A percentile compares a stretch with the other conserved stretches of the same genome.
Evolutionary conservation across 2,329 filamentous ascomycete species (phyloP).

Genomic region (Diaporthe eres): DNA sequence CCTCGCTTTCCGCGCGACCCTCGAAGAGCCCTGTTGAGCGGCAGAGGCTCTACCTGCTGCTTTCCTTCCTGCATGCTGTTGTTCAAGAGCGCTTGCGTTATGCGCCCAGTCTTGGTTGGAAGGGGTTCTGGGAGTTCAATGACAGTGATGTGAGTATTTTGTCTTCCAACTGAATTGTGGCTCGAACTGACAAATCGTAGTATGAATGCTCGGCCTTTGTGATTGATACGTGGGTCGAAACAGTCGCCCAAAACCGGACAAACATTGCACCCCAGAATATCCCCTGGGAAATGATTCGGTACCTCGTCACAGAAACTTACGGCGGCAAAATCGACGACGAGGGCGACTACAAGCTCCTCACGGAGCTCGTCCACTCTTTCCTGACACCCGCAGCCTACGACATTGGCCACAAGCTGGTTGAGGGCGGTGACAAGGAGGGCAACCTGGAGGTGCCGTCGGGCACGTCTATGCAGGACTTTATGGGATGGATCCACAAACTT

Average conservation of each 20-base stretch:
- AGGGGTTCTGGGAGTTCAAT: slow-evolving; percentile 99
- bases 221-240: slow-evolving; percentile 94
- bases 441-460: slow-evolving; percentile 82
- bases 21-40: slow-evolving; percentile 91
- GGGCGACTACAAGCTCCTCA: slow-evolving; percentile 82
- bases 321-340: slow-evolving; percentile 97
- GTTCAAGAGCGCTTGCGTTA: slow-evolving; percentile 96
- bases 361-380: slow-evolving; percentile 80
- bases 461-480: slow-evolving; percentile 88
- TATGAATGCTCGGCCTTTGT: slow-evolving; percentile 98
- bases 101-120: slow-evolving; percentile 94
- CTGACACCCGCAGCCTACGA: slow-evolving; percentile 93
- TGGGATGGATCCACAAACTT: slow-evolving; percentile 89
- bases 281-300: slow-evolving; percentile 96
- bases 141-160: slow-evolving; percentile 91
- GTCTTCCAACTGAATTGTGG: neutral
- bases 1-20: slow-evolving; percentile 82
- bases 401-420: slow-evolving; percentile 89
- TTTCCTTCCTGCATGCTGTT: slow-evolving; percentile 96
- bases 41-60: slow-evolving; percentile 87
- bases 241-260: slow-evolving; percentile 84
- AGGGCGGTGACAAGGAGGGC: slow-evolving; percentile 69
- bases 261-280: slow-evolving; percentile 95
- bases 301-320: slow-evolving; percentile 93
- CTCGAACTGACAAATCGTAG: slow-evolving; percentile 58